These are phyloP conservation scores for Ophiostoma piceae DNA, from an alignment of 2,329 filamentous ascomycete species.

Conservation along the genomic window DNA sequence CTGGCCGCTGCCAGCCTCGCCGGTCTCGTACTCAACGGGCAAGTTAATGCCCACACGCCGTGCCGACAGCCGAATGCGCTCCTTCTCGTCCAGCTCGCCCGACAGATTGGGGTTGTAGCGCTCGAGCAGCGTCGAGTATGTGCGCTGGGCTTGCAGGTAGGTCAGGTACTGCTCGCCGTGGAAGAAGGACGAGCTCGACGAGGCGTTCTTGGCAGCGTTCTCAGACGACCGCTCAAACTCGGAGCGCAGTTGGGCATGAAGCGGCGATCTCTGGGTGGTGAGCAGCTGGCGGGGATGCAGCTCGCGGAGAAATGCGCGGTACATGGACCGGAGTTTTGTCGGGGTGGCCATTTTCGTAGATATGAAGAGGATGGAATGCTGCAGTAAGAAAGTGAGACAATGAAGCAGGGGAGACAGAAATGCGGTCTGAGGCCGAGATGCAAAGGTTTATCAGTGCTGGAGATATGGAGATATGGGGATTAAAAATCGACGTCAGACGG, in stretches of 20 bases:
- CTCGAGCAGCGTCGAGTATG: conserved; percentile 75
- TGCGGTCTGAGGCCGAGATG: not conserved
- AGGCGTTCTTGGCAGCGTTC: conserved; percentile 30
- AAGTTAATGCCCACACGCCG: conserved; percentile 86
- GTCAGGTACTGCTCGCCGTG: conserved; percentile 71
- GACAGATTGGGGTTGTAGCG: conserved; percentile 90
- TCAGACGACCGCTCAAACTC: conserved; percentile 45
- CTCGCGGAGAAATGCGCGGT: conserved; percentile 84
- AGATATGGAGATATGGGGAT: conserved; percentile 10
- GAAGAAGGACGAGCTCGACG: conserved; percentile 28
- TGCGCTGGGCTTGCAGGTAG: conserved; percentile 80
- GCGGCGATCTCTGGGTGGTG: conserved; percentile 54
- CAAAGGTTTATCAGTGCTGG: not conserved
- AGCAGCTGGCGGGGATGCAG: conserved; percentile 65
- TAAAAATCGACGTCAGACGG: conserved; percentile 17
- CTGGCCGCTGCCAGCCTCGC: not conserved
- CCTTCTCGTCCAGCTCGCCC: conserved; percentile 65
- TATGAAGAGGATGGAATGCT: not conserved
- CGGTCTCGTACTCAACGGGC: conserved; percentile 54
- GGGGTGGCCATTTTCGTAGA: conserved; percentile 27
- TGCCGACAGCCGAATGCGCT: conserved; percentile 77
- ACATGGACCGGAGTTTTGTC: conserved; percentile 62
- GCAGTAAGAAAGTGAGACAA: not conserved
- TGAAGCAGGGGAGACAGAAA: not conserved
- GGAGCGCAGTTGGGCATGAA: conserved; percentile 64